These are phyloP conservation scores for Pseudocercospora cruenta DNA, from an alignment of 2,329 filamentous ascomycete genomes.

Conservation along the genomic window DNA sequence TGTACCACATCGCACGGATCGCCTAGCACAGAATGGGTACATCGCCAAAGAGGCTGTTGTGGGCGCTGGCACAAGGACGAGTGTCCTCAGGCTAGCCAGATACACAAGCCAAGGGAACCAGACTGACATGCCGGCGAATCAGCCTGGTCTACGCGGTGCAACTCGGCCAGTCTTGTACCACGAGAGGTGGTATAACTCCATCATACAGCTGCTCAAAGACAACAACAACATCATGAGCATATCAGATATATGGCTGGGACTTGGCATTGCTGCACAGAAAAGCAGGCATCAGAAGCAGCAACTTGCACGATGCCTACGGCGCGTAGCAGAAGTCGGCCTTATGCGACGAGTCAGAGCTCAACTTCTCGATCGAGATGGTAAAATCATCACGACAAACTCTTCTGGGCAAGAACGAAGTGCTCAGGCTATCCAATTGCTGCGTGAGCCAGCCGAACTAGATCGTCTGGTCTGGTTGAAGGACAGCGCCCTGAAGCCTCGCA, in stretches of 20 bases:
- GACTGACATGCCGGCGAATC: slow-evolving; percentile 10
- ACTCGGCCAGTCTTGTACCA: slow-evolving; percentile 44
- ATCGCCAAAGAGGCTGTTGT: slow-evolving; percentile 61
- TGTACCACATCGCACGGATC: slow-evolving; percentile 63
- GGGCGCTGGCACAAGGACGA: slow-evolving; percentile 56
- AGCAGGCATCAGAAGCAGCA: slow-evolving; percentile 43
- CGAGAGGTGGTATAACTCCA: slow-evolving; percentile 51
- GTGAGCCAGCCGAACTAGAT: slow-evolving; percentile 41
- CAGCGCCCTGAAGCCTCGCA: slow-evolving; percentile 1
- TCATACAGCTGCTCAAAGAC: slow-evolving; percentile 55
- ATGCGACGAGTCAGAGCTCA: slow-evolving; percentile 35
- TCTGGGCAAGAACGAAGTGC: slow-evolving; percentile 14
- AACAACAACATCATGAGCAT: slow-evolving; percentile 55
- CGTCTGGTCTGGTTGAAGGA: slow-evolving; percentile 28
- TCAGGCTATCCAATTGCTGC: slow-evolving; percentile 44
- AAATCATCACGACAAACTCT: slow-evolving; percentile 16
- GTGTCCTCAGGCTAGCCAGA: slow-evolving; percentile 58
- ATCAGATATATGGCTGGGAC: slow-evolving; percentile 54
- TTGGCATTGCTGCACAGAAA: slow-evolving; percentile 41
- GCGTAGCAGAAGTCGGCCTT: slow-evolving; percentile 46
- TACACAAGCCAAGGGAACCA: slow-evolving; percentile 39
- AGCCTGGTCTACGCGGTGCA: slow-evolving; percentile 17
- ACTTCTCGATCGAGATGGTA: slow-evolving; percentile 24
- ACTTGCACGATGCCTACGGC: slow-evolving; percentile 44
- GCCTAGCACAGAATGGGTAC: slow-evolving; percentile 61